A percentile compares a stretch with the other conserved stretches of the same genome.
Evolutionary conservation across 345 rosid genomes (phyloP).

Genomic region (Diplotaxis tenuifolia): DNA sequence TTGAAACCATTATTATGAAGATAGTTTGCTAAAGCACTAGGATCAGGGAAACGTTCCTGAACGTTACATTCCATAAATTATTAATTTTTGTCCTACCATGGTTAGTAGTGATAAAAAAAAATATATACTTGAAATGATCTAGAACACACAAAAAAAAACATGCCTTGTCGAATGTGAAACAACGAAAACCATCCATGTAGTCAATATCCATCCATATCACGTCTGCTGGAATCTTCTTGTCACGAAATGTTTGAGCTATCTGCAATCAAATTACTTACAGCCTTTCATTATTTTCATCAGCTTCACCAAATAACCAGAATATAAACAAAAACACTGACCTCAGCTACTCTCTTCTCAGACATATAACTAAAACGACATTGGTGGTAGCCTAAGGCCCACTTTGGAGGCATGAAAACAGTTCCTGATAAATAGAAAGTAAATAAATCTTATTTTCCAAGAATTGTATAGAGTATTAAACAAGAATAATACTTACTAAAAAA

Average conservation of each 20-base stretch:
- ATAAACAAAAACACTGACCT: constrained; percentile 46
- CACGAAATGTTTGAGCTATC: constrained; percentile 71
- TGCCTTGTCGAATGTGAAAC: constrained; percentile 93
- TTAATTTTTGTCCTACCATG: background rate
- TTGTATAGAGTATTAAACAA: background rate
- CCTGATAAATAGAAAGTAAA: constrained; percentile 42
- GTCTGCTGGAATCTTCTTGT: constrained; percentile 84
- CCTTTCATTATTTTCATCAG: background rate
- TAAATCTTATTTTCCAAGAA: background rate
- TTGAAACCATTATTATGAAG: constrained; percentile 71
- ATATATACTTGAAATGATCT: background rate
- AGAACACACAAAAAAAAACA: constrained; percentile 16
- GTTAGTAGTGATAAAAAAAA: constrained; percentile 4
- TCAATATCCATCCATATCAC: constrained; percentile 99
- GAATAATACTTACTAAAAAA: background rate
- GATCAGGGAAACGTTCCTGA: constrained; percentile 70
- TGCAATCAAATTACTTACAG: constrained; percentile 30
- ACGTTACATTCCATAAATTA: constrained; percentile 2
- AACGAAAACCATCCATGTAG: constrained; percentile 96
- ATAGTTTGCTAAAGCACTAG: constrained; percentile 55
- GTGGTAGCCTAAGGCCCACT: constrained; percentile 94
- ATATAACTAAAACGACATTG: constrained; percentile 95
- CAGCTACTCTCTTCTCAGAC: constrained; percentile 69
- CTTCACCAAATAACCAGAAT: background rate
- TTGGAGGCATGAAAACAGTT: constrained; percentile 90